Percentiles rank a stretch among this genome's conserved stretches.
phyloP scores from a whole-genome alignment of 441 rosid species.

The Omphalea diandra region DNA sequence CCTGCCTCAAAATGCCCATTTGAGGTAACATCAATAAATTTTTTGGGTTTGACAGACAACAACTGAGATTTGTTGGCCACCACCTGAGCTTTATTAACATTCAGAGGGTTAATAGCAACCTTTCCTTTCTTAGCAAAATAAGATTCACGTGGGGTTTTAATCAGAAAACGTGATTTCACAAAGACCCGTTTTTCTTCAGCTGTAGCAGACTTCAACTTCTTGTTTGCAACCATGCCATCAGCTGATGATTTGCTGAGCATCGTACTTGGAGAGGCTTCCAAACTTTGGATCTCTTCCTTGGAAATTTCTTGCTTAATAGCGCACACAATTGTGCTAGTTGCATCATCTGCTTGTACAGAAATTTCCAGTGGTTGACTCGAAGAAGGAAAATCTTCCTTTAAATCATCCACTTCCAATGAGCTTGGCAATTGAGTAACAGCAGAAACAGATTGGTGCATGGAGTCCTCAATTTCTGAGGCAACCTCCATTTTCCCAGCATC shows the following conservation, averaged over 20 bases:
- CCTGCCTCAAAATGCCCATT: constrained; percentile 76
- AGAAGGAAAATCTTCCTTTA: constrained; percentile 29
- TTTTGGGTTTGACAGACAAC: constrained; percentile 56
- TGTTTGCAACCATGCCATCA: constrained; percentile 36
- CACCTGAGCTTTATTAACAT: constrained; percentile 54
- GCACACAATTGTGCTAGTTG: constrained; percentile 25
- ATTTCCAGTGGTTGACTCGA: constrained; percentile 35
- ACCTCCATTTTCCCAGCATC: constrained; percentile 32
- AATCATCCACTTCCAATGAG: constrained; percentile 37
- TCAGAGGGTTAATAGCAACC: constrained; percentile 35
- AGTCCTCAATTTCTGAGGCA: constrained; percentile 32
- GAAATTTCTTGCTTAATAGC: constrained; percentile 42
- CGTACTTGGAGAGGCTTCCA: constrained; percentile 29
- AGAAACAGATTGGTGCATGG: constrained; percentile 35
- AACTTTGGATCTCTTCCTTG: constrained; percentile 37
- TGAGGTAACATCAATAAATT: constrained; percentile 53
- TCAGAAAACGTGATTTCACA: constrained; percentile 55
- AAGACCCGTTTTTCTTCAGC: constrained; percentile 47
- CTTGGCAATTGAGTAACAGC: constrained; percentile 27
- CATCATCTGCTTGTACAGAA: constrained; percentile 32
- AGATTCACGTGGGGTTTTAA: constrained; percentile 58
- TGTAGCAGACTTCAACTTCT: constrained; percentile 40
- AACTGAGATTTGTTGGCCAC: constrained; percentile 48
- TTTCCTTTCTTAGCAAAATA: constrained; percentile 57
- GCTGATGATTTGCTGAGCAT: constrained; percentile 36